phyloP scores from a whole-genome alignment of 2,329 filamentous ascomycete species.

The Boeremia exigua region DNA sequence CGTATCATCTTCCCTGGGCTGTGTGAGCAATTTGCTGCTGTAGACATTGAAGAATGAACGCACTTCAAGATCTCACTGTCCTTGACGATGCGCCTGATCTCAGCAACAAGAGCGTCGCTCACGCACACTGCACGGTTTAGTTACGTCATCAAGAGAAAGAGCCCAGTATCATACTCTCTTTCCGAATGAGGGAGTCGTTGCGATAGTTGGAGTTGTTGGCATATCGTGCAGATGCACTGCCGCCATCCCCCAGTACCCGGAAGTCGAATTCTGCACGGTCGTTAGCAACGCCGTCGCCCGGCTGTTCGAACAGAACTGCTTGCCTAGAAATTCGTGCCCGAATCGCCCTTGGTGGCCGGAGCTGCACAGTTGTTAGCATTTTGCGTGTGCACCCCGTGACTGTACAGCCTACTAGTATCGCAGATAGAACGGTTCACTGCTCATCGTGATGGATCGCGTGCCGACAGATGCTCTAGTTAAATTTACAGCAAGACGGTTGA shows the following conservation, averaged over 20 bases:
- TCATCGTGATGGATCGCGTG: conserved; percentile 59
- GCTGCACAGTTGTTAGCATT: conserved; percentile 58
- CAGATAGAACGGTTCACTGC: conserved; percentile 86
- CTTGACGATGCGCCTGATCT: conserved; percentile 97
- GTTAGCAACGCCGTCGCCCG: conserved; percentile 12
- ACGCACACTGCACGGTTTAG: conserved; percentile 77
- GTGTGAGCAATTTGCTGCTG: conserved; percentile 24
- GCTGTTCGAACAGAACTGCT: conserved; percentile 22
- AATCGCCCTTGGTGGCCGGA: conserved; percentile 97
- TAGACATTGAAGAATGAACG: not conserved
- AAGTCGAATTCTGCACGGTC: conserved; percentile 87
- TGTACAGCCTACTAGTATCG: conserved; percentile 86
- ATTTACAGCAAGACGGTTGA: conserved; percentile 4
- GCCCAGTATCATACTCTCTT: conserved; percentile 79
- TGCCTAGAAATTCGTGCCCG: conserved; percentile 97
- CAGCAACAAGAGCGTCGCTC: conserved; percentile 84
- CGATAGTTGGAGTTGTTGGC: conserved; percentile 99
- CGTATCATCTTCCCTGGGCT: conserved; percentile 85
- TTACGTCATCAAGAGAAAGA: not conserved
- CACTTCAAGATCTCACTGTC: conserved; percentile 97
- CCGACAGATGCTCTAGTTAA: not conserved
- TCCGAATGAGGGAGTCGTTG: conserved; percentile 96
- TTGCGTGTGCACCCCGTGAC: conserved; percentile 17
- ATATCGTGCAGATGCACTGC: conserved; percentile 92
- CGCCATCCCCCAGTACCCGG: conserved; percentile 86